Base-by-base conservation (phyloP, 805 yeast species). In the Nakazawaea peltata region DNA sequence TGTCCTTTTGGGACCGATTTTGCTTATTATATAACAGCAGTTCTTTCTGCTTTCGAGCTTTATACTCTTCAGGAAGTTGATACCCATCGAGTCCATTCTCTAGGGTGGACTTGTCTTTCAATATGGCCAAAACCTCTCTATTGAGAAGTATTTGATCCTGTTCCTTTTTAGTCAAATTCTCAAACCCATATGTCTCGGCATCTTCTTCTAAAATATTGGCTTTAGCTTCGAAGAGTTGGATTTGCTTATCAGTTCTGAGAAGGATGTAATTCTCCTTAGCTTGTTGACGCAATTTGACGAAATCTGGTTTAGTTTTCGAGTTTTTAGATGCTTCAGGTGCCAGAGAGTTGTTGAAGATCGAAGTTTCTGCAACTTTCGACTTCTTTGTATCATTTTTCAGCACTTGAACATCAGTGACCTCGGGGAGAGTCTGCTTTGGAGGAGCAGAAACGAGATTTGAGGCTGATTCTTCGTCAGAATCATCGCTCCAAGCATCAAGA, bases 21-120 rank as follows among this genome's bases (percentile, higher is more conserved):
- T 49, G 56, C 5, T 46, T 48, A 2, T 61, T 49, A 37, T 66
- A 56, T 30, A 83, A 57, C 2, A 63, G 64, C 2, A 64, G 68
- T 33, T 65, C 67, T 49, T 80, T 81, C 19, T 77, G 53, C 42
- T 69, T 67, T 16, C 62, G 56, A 42, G 77, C 83, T n/a, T 67
- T 41, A 41, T 69, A 67, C 33, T 76, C 85, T 25, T 70, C 73
- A 2, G 83, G 86, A 13, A 80, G 43, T 15, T 59, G 51, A 42
- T 75, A 81, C 5, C 62, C 70, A n/a, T 46, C 54, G 3, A 44
- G 45, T 5, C 52, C 54, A 7, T 57, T 53, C 4, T 57, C 60
- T 15, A 65, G 47, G 24, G 57, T 53, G 42, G 53, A 48, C 19
- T 70, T 46, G 38, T 67, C 68, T 18, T 59, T 47, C 13, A 71